A percentile compares a stretch with the other conserved stretches of the same genome.
These are phyloP conservation scores for Skeletonema tropicum DNA, from an alignment of 108 stramenopile genomes.

Conservation along the genomic window DNA sequence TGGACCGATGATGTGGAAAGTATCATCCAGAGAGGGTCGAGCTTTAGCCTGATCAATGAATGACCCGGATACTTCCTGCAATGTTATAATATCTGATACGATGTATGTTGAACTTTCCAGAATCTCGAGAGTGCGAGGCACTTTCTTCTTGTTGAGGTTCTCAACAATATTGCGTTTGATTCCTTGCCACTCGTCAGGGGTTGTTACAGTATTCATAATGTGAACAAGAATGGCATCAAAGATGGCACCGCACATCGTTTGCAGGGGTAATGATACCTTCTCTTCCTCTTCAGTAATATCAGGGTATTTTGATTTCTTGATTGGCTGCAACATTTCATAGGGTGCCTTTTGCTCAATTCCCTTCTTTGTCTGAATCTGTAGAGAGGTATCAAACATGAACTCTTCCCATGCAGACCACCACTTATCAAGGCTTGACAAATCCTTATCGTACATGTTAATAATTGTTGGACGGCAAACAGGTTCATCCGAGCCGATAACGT, in stretches of 20 bases:
- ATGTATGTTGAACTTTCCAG: slow-evolving; percentile 59
- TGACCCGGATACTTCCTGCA: slow-evolving; percentile 81
- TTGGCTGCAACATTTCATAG: slow-evolving; percentile 71
- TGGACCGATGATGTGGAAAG: slow-evolving; percentile 66
- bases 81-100: slow-evolving; percentile 77
- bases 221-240: slow-evolving; percentile 88
- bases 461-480: slow-evolving; percentile 79
- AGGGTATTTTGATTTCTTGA: slow-evolving; percentile 82
- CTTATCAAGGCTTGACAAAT: slow-evolving; percentile 48
- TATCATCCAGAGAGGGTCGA: slow-evolving; percentile 40
- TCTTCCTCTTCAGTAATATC: slow-evolving; percentile 77
- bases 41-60: slow-evolving; percentile 67
- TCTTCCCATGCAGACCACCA: slow-evolving; percentile 84
- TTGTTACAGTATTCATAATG: slow-evolving; percentile 75
- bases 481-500: slow-evolving; percentile 20
- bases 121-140: slow-evolving; percentile 73
- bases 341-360: slow-evolving; percentile 54
- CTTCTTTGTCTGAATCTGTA: slow-evolving; percentile 50
- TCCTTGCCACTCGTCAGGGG: slow-evolving; percentile 66
- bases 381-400: slow-evolving; percentile 76
- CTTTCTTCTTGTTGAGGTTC: slow-evolving; percentile 79
- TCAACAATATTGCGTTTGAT: slow-evolving; percentile 76
- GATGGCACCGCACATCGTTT: slow-evolving; percentile 80
- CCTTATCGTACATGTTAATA: slow-evolving; percentile 87
- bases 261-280: slow-evolving; percentile 71